phyloP scores from a whole-genome alignment of 768 basidiomycete species.

The Holtermannia corniformis region DNA sequence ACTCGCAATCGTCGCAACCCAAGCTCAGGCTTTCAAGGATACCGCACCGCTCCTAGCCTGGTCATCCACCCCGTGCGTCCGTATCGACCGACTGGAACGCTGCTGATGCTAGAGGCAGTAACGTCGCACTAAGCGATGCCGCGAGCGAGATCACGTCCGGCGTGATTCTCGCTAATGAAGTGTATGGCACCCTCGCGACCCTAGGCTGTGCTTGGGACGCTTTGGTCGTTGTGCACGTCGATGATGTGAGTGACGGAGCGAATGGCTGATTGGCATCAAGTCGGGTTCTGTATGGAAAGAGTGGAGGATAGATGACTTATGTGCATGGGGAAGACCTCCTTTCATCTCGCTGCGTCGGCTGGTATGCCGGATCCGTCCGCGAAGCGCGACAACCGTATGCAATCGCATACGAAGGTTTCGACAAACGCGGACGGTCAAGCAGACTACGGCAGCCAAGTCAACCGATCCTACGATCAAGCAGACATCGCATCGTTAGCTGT shows the following conservation, averaged over 20 bases:
- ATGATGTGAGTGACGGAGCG: conserved; percentile 35
- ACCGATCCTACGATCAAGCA: no score
- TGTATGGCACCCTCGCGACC: conserved; percentile 19
- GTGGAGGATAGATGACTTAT: no score
- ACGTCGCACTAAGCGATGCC: conserved; percentile 16
- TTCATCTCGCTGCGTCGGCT: no score
- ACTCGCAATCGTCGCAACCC: conserved; percentile 2
- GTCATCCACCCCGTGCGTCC: conserved; percentile 26
- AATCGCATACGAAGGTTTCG: no score
- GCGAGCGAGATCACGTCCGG: conserved; percentile 16
- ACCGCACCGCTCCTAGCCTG: conserved; percentile 31
- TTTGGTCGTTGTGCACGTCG: conserved; percentile 21
- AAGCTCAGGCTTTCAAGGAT: conserved; percentile 22
- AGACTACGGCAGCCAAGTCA: no score
- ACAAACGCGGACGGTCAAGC: no score
- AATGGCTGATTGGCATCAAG: no score
- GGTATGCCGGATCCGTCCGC: no score
- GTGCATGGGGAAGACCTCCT: no score
- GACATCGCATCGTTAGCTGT: no score
- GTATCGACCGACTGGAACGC: neutral
- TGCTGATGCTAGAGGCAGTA: conserved; percentile 11
- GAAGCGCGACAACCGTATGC: no score
- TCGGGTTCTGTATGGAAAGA: no score
- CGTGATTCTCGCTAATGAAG: conserved; percentile 23
- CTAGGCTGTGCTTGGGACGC: conserved; percentile 32